Conservation (phyloP, 148 eudicot genomes). For the Amaranthus hypochondriacus region DNA sequence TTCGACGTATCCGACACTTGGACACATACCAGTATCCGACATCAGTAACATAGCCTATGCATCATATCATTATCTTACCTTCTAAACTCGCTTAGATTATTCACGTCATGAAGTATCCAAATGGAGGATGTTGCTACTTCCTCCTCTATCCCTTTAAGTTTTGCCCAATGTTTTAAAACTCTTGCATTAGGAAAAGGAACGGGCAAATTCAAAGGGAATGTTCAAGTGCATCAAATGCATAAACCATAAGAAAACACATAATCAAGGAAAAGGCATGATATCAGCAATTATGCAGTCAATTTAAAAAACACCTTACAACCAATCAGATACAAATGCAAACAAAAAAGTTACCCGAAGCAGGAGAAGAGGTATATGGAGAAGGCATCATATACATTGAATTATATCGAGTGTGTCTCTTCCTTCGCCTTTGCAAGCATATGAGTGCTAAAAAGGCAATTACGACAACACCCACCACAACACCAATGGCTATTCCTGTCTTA, state of each 20-base stretch:
- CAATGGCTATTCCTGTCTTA: conserved; percentile 34
- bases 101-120: background rate
- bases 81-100: background rate
- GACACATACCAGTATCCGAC: too few species aligned
- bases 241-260: background rate
- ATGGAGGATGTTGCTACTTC: background rate
- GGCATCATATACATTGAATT: conserved; percentile 37
- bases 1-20: too few species aligned
- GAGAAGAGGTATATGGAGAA: conserved; percentile 55
- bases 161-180: too few species aligned
- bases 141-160: too few species aligned
- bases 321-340: background rate
- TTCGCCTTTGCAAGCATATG: conserved; percentile 49
- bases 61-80: background rate
- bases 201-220: too few species aligned
- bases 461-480: conserved; percentile 33
- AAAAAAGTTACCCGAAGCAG: conserved; percentile 53
- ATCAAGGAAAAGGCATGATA: background rate
- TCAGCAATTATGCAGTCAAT: background rate
- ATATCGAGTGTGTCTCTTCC: conserved; percentile 41
- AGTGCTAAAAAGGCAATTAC: conserved; percentile 40
- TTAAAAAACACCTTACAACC: background rate
- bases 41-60: background rate
- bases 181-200: too few species aligned
- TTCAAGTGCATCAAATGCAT: background rate